phyloP scores from a whole-genome alignment of 768 basidiomycete species.

The Mycena galericulata region DNA sequence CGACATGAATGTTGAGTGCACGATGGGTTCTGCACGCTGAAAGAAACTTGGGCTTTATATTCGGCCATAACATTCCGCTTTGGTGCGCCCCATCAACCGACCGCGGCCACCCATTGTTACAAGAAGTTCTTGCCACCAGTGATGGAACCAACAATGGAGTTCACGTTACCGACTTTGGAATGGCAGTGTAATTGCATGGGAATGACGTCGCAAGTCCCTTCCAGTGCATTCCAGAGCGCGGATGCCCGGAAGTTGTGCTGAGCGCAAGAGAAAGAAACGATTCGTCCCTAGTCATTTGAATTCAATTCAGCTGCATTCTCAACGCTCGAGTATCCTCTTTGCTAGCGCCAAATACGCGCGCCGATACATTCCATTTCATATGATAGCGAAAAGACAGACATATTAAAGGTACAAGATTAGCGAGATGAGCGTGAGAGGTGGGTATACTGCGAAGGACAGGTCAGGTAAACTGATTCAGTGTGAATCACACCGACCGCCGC shows the following conservation, averaged over 20 bases:
- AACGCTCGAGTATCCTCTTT: neutral
- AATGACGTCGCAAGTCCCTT: too few species aligned
- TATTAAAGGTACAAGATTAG: constrained; percentile 39
- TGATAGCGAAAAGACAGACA: constrained; percentile 34
- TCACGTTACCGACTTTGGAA: constrained; percentile 3
- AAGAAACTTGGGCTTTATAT: neutral
- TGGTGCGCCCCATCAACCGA: too few species aligned
- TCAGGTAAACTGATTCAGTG: constrained; percentile 31
- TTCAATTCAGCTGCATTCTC: neutral
- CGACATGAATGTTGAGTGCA: too few species aligned
- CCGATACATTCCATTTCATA: constrained; percentile 32
- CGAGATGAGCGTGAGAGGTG: constrained; percentile 28
- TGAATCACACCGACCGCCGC: constrained; percentile 38
- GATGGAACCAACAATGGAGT: too few species aligned
- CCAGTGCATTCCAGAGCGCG: too few species aligned
- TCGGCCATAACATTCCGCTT: neutral
- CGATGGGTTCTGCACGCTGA: neutral
- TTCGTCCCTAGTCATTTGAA: too few species aligned
- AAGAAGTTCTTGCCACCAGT: neutral
- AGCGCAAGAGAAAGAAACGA: too few species aligned
- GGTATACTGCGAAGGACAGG: constrained; percentile 31
- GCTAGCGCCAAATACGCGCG: constrained; percentile 22
- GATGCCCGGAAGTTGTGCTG: too few species aligned
- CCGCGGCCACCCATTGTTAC: neutral
- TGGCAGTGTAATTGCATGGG: too few species aligned